Conservation (phyloP, 2,329 filamentous ascomycete genomes). For the Alternaria brassicicola region DNA sequence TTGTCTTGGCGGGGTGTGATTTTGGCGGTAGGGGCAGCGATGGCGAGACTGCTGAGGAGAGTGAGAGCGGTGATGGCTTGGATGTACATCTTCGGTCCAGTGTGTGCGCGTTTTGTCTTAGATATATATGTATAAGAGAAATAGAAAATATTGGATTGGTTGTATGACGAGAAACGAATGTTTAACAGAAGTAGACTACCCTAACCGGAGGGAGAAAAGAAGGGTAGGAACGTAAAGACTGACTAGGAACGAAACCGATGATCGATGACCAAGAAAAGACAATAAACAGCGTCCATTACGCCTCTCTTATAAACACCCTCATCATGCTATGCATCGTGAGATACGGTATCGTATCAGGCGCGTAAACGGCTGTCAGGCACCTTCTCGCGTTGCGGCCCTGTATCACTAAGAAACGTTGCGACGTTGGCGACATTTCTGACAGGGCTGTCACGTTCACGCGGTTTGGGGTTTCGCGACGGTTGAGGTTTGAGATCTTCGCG, state of each 20-base stretch:
- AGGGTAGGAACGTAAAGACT: constrained; percentile 6
- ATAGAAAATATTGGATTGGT: background rate
- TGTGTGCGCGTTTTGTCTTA: background rate
- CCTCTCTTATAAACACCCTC: constrained; percentile 1
- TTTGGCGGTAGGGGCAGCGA: constrained; percentile 19
- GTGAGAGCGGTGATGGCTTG: constrained; percentile 16
- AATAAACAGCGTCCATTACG: constrained; percentile 5
- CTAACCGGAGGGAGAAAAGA: constrained; percentile 16
- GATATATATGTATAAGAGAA: background rate
- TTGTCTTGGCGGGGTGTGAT: constrained; percentile 25
- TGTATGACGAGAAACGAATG: constrained; percentile 7
- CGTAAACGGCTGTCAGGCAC: constrained; percentile 18
- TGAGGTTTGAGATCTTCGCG: constrained; percentile 14
- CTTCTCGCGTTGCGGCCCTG: constrained; percentile 10
- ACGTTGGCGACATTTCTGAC: constrained; percentile 8
- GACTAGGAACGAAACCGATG: constrained; percentile 3
- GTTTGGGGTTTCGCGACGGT: constrained; percentile 12
- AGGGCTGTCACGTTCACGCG: constrained; percentile 16
- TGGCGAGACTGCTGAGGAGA: constrained; percentile 20
- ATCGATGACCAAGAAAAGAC: constrained; percentile 4
- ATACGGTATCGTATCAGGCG: constrained; percentile 5
- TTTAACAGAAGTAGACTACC: constrained; percentile 4
- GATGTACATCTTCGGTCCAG: constrained; percentile 22
- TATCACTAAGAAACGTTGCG: constrained; percentile 8
- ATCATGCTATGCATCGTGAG: background rate